Base-by-base conservation (phyloP, 1,139 yeast species). In the Citeromyces siamensis region DNA sequence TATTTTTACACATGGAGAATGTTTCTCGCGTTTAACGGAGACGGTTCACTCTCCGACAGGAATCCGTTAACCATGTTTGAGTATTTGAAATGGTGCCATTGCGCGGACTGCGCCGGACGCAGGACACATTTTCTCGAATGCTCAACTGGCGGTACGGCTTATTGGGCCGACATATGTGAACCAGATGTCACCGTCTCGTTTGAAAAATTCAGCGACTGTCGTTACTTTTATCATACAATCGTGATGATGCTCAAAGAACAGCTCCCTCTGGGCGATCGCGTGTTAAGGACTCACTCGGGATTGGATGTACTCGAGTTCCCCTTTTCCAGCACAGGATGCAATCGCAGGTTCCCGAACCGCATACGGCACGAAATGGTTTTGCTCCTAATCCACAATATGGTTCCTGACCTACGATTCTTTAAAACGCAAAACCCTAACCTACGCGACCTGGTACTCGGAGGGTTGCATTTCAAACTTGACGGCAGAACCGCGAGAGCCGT, bases 1-100 rank as follows among this genome's bases (percentile, higher is more conserved):
- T 53, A 43, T 26, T 41, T 53, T 22, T 52, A 46, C 38, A 53
- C 51, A 27, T 53, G 56, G 56, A 45, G 50, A 35, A 50, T 53
- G 6, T 53, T 51, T 34, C 6, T 48, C 10, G 34, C 29, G 13
- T 33, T 49, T 14, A n/a, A 34, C 6, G 28, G 19, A 3, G 34
- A 34, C 6, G 42, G 42, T 3, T 4, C 16, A 4, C 5, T 37
- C 4, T 28, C 36, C 9, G 36, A 34, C 29, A 27, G 12, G 32
- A 19, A 6, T 13, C 21, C 32, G 6, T n/a, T n/a, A 12, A 20
- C 19, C n/a, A 18, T 18, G 12, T 20, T 32, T 2, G 22, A 32
- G 10, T 32, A 32, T 18, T 14, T 32, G 4, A 32, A 32, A 6
- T 17, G 19, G 22, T 32, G 34, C 12, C 22, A 20, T 6, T 32